Percentiles rank a stretch among this genome's conserved stretches.
These are phyloP conservation scores for Agrocybe pediades DNA, from an alignment of 768 basidiomycete genomes.

Conservation along the genomic window DNA sequence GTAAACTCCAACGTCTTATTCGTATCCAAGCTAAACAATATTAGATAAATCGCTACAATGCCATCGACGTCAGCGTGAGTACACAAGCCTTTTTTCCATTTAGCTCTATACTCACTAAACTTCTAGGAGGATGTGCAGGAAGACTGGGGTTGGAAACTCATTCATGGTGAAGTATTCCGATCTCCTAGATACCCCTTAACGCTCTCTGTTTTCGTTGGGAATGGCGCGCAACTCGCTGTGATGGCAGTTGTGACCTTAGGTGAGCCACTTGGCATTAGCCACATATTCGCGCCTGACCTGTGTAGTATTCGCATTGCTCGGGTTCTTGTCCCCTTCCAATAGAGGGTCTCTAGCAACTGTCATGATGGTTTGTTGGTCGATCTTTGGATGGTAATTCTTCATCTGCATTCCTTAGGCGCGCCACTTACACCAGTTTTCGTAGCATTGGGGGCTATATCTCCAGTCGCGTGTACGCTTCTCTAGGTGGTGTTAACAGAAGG, in stretches of 20 bases:
- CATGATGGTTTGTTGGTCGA: slow-evolving; percentile 92
- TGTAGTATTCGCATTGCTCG: slow-evolving; percentile 87
- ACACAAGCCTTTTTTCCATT: neutral
- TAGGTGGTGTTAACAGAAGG: slow-evolving; percentile 77
- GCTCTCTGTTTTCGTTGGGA: slow-evolving; percentile 87
- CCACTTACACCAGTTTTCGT: slow-evolving; percentile 7
- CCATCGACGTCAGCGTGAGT: slow-evolving; percentile 84
- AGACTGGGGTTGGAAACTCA: slow-evolving; percentile 98
- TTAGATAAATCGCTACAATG: slow-evolving; percentile 93
- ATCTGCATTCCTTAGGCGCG: neutral
- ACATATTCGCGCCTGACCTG: neutral
- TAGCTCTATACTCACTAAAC: neutral
- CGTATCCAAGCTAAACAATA: slow-evolving; percentile 9
- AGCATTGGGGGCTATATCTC: slow-evolving; percentile 92
- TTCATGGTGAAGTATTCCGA: slow-evolving; percentile 96
- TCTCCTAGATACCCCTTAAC: slow-evolving; percentile 75
- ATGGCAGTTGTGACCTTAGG: slow-evolving; percentile 91
- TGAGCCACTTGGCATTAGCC: slow-evolving; percentile 25
- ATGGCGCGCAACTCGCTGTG: slow-evolving; percentile 80
- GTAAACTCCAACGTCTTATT: slow-evolving; percentile 21
- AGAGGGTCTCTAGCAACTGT: slow-evolving; percentile 93
- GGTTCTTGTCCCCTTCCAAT: slow-evolving; percentile 95
- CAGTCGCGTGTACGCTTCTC: slow-evolving; percentile 74
- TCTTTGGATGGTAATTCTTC: slow-evolving; percentile 73
- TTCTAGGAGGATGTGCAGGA: slow-evolving; percentile 91